A percentile compares a stretch with the other conserved stretches of the same genome.
phyloP scores from a whole-genome alignment of 345 rosid species.

The Hibiscus mutabilis region DNA sequence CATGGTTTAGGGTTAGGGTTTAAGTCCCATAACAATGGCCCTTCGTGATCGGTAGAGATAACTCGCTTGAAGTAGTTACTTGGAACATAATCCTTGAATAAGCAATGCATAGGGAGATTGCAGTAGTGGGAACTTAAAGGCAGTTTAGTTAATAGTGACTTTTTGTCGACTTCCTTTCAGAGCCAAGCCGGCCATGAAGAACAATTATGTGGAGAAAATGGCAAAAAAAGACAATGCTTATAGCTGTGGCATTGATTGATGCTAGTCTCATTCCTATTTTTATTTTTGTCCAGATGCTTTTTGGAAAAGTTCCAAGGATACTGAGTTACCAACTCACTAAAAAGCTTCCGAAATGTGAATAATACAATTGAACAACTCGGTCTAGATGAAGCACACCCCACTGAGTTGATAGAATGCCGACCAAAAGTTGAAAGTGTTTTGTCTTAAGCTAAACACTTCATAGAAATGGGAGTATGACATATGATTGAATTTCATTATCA shows the following conservation, averaged over 20 bases:
- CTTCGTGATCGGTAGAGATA: background rate
- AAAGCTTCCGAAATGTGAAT: background rate
- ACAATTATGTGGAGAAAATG: background rate
- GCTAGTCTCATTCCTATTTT: background rate
- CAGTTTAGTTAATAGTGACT: background rate
- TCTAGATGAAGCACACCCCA: background rate
- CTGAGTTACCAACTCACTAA: background rate
- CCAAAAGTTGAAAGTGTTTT: background rate
- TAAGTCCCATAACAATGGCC: background rate
- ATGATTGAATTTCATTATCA: background rate
- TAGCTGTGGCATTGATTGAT: background rate
- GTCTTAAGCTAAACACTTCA: background rate
- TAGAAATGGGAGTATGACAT: background rate
- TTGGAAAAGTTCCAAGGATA: background rate
- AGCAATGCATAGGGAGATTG: background rate
- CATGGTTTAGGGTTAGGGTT: background rate
- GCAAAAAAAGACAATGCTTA: background rate
- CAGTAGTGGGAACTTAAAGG: background rate
- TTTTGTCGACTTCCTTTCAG: background rate
- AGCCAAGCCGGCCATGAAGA: background rate
- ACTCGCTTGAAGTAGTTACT: background rate
- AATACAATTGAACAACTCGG: background rate
- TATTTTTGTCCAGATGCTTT: background rate
- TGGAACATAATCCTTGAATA: background rate
- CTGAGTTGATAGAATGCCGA: background rate